Percentiles rank a stretch among this genome's conserved stretches.
Evolutionary conservation across 1,139 yeast genomes (phyloP).

Genomic region (Kodamaea fungicola): DNA sequence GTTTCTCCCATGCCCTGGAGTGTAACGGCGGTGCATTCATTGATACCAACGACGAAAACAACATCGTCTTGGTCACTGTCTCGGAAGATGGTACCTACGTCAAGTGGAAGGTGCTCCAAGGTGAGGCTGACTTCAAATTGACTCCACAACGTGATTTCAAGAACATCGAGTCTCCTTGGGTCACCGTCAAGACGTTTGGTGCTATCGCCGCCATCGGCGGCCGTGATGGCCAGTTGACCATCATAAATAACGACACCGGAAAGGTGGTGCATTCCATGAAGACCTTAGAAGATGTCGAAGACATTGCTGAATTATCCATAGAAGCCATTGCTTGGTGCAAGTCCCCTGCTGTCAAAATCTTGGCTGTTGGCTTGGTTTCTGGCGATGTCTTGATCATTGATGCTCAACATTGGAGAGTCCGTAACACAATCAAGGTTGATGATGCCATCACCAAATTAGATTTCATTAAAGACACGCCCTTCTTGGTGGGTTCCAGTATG

Average conservation of each 20-base stretch:
- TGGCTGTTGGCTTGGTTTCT: conserved; percentile 87
- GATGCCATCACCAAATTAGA: conserved; percentile 83
- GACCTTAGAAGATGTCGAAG: conserved; percentile 61
- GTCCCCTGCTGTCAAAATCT: conserved; percentile 47
- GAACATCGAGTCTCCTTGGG: conserved; percentile 86
- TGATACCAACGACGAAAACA: conserved; percentile 56
- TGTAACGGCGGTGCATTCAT: conserved; percentile 78
- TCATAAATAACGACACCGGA: conserved; percentile 74
- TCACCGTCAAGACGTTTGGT: conserved; percentile 48
- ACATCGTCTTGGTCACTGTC: conserved; percentile 64
- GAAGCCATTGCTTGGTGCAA: conserved; percentile 87
- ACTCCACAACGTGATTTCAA: conserved; percentile 59
- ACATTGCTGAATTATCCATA: conserved; percentile 70
- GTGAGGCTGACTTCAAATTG: conserved; percentile 62
- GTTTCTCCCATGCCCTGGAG: conserved; percentile 75
- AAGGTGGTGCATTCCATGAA: conserved; percentile 61
- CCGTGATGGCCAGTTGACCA: conserved; percentile 78
- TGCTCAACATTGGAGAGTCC: conserved; percentile 79
- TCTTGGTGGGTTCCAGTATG: conserved; percentile 71
- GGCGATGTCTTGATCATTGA: conserved; percentile 84
- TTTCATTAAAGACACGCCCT: conserved; percentile 56
- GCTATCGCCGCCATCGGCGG: conserved; percentile 70
- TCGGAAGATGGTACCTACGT: conserved; percentile 89
- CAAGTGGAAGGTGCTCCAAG: conserved; percentile 87
- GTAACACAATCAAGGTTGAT: conserved; percentile 63